Evolutionary conservation across 1,139 yeast genomes (phyloP), one percentile per base, ranked within the genome.

Genomic region (Pichia sp.): DNA sequence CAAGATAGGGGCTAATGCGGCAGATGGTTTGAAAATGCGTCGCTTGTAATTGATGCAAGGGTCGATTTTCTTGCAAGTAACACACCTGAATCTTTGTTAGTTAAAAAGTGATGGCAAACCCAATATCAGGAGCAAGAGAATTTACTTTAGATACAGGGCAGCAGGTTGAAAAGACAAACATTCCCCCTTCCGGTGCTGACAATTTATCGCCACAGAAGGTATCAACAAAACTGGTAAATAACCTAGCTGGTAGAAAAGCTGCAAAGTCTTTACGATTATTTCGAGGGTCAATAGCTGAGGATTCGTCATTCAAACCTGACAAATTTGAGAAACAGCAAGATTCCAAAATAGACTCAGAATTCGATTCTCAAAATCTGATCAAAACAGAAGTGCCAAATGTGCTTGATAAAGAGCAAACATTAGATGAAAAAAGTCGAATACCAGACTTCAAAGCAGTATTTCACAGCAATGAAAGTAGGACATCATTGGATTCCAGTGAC

Each of bases 201-300:
- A 25, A 18, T 14, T 12, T 21, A 15, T 44, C 47, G 3, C 41
- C 47, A 4, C 43, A 42, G n/a, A 44, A 39, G 28, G 12, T 36
- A 12, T n/a, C 47, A 6, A 31, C 46, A 10, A 45, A 45, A 37
- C n/a, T 35, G 5, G 31, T 39, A 5, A 42, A 39, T n/a, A 53
- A 54, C 23, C 40, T 62, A 37, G 61, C 66, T 5, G 68, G 69
- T 7, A 51, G 69, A 39, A 65, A 65, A 43, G 69, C 69, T 1
- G 69, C 69, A 18, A 60, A 61, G 36, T 61, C 67, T 5, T 50
- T 65, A 30, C 52, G 66, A 35, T 49, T 64, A 10, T 65, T 65
- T 24, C 46, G 53, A 35, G 47, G 47, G 40, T 44, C 47, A 10
- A 23, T 42, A 7, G 38, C 43, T 17, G 45, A 39, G 10, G 31